phyloP scores from a whole-genome alignment of 257 asterid species.

The Cordia subcordata region DNA sequence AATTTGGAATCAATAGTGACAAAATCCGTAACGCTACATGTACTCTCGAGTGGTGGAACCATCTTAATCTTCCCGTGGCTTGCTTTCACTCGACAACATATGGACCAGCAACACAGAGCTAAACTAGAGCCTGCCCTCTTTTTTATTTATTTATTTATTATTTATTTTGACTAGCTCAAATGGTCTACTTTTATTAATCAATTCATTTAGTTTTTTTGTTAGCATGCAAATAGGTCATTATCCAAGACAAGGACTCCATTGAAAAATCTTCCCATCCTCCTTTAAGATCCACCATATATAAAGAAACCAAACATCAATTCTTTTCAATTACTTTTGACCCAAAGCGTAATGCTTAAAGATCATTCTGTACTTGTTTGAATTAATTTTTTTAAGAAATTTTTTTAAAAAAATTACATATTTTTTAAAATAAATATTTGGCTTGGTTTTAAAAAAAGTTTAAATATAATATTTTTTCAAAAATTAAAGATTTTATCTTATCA shows the following conservation, averaged over 20 bases:
- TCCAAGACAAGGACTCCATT: neutral
- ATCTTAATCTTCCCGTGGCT: neutral
- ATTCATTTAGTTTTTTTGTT: neutral
- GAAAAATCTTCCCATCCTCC: neutral
- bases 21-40: neutral
- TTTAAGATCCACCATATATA: neutral
- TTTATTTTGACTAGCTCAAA: too few relatives aligned
- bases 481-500: too few relatives aligned
- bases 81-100: neutral
- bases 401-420: too few relatives aligned
- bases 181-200: neutral
- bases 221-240: neutral
- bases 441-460: too few relatives aligned
- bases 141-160: too few relatives aligned
- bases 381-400: too few relatives aligned
- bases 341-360: too few relatives aligned
- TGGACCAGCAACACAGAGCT: neutral
- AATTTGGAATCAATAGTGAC: neutral
- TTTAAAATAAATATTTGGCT: too few relatives aligned
- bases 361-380: too few relatives aligned
- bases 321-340: too few relatives aligned
- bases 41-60: neutral
- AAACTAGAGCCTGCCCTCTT: neutral
- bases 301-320: too few relatives aligned
- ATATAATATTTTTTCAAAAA: too few relatives aligned